Percentiles rank a stretch among this genome's conserved stretches.
These are phyloP conservation scores for Diplogelasinospora grovesii DNA, from an alignment of 495 filamentous ascomycete species.

Conservation along the genomic window DNA sequence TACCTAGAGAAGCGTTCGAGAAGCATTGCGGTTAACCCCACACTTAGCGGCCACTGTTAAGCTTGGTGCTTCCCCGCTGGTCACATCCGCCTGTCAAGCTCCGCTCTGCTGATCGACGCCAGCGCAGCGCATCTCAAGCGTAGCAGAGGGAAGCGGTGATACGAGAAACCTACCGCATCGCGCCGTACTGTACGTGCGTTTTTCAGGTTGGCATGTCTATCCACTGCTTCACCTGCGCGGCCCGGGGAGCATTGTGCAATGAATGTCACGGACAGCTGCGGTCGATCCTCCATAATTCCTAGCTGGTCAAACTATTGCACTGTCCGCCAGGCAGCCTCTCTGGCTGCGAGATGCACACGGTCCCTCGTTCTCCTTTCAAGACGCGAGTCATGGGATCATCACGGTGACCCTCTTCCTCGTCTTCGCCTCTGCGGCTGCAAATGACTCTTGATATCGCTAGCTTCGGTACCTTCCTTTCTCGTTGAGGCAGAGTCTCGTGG, in stretches of 20 bases:
- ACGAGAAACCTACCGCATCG: no score
- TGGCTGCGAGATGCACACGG: no score
- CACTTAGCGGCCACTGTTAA: conserved; percentile 2
- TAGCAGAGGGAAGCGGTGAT: background rate
- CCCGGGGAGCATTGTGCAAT: no score
- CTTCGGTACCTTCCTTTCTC: conserved; percentile 14
- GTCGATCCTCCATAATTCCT: no score
- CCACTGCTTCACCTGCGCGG: background rate
- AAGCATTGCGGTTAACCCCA: conserved; percentile 14
- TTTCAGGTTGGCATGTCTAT: background rate
- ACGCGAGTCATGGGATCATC: conserved; percentile 9
- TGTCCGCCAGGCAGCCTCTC: no score
- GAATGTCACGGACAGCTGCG: no score
- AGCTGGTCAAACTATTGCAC: no score
- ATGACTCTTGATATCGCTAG: conserved; percentile 1
- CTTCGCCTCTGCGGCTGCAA: conserved; percentile 5
- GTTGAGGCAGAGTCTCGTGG: conserved; percentile 13
- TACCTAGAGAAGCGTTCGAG: conserved; percentile 17
- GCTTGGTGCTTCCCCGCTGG: conserved; percentile 6
- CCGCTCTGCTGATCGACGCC: background rate
- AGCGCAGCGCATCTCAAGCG: background rate
- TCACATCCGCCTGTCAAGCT: no score
- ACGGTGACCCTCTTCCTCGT: no score
- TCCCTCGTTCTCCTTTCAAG: no score
- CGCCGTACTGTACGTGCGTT: conserved; percentile 5